Conservation (phyloP, 2,329 filamentous ascomycete genomes). For the Xylariaceae sp. region DNA sequence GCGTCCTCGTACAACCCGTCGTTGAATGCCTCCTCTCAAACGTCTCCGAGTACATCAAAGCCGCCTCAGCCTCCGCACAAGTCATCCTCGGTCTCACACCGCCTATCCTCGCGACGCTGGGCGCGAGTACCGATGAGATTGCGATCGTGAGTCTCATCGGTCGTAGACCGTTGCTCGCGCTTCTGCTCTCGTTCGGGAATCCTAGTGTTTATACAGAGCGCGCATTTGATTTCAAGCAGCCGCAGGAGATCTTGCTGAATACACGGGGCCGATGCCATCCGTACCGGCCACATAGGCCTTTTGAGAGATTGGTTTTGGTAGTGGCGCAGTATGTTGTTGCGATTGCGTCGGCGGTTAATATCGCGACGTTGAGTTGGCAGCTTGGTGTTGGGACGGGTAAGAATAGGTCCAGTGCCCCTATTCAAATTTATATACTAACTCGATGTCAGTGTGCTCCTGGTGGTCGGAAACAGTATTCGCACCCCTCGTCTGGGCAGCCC, state of each 20-base stretch:
- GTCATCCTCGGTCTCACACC: conserved; percentile 26
- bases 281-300: background rate
- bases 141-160: conserved; percentile 21
- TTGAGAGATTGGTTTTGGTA: background rate
- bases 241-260: conserved; percentile 12
- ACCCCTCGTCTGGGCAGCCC: conserved; percentile 15
- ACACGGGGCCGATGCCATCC: conserved; percentile 1
- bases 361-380: conserved; percentile 15
- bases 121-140: conserved; percentile 22
- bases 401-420: background rate
- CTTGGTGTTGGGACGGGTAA: conserved; percentile 17
- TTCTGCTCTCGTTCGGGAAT: conserved; percentile 20
- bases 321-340: conserved; percentile 13
- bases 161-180: conserved; percentile 19
- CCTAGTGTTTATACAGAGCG: conserved; percentile 22
- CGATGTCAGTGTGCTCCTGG: conserved; percentile 14
- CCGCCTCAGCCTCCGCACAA: conserved; percentile 21
- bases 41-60: conserved; percentile 24
- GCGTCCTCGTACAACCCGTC: conserved; percentile 20
- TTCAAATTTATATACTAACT: background rate
- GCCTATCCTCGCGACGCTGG: conserved; percentile 20
- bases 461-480: conserved; percentile 16
- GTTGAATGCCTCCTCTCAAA: conserved; percentile 20
- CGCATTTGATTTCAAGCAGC: conserved; percentile 20
- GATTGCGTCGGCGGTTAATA: conserved; percentile 12